Evolutionary conservation across 257 asterid species (phyloP).

Genomic region (Petunia axillaris): DNA sequence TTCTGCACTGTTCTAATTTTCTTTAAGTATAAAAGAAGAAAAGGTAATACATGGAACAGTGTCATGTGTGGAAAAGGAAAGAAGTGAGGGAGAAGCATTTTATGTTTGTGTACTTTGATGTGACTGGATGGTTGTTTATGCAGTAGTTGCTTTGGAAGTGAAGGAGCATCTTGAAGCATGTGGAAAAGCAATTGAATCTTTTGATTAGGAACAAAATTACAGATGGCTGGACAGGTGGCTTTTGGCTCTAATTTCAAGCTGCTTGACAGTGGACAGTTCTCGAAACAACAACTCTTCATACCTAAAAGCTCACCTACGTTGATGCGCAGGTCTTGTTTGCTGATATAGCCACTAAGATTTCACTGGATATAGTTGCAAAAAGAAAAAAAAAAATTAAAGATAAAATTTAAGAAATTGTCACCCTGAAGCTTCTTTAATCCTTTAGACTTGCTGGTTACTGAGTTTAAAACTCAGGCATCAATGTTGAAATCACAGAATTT

Average conservation of each 20-base stretch:
- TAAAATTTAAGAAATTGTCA: background rate
- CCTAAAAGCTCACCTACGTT: conserved; percentile 41
- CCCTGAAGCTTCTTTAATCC: background rate
- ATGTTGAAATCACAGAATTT: background rate
- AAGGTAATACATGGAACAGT: background rate
- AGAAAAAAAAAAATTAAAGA: background rate
- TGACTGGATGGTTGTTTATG: conserved; percentile 18
- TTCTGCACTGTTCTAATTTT: background rate
- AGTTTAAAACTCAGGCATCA: conserved; percentile 5
- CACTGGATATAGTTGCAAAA: background rate
- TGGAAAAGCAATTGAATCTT: conserved; percentile 32
- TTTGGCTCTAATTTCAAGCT: conserved; percentile 50
- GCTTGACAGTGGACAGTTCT: conserved; percentile 42
- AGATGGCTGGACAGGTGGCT: conserved; percentile 67
- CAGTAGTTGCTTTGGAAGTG: conserved; percentile 26
- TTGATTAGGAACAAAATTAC: conserved; percentile 39
- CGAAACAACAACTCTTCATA: conserved; percentile 35
- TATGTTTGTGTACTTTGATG: background rate
- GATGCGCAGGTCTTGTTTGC: conserved; percentile 47
- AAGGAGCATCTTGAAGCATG: conserved; percentile 37
- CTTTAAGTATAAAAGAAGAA: background rate
- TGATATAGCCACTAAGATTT: conserved; percentile 10
- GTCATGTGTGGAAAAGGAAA: background rate
- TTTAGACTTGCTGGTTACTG: background rate
- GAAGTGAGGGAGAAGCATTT: background rate